A percentile compares a stretch with the other conserved stretches of the same genome.
Evolutionary conservation across 1,284 basidiomycete species (phyloP).

Genomic region (Leccinum pallidistipes): DNA sequence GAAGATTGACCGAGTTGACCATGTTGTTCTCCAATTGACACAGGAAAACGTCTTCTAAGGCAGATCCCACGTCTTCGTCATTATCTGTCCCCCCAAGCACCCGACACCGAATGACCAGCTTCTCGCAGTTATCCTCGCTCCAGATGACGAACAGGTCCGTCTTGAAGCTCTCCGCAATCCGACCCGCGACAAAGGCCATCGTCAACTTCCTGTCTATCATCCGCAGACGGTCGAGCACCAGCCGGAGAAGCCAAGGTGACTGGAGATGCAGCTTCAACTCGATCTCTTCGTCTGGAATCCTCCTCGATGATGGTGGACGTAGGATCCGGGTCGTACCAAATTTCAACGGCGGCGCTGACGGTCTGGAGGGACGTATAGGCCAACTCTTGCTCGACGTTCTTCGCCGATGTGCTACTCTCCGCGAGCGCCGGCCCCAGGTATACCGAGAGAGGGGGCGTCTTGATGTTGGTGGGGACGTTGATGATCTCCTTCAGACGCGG

Average conservation of each 20-base stretch:
- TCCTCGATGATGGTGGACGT: slow-evolving; percentile 94
- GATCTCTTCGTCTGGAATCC: slow-evolving; percentile 91
- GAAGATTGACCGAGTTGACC: slow-evolving; percentile 64
- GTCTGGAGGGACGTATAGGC: slow-evolving; percentile 93
- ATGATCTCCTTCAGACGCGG: slow-evolving; percentile 98
- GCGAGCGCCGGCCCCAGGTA: slow-evolving; percentile 81
- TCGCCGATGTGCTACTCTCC: slow-evolving; percentile 61
- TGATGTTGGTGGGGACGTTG: slow-evolving; percentile 98
- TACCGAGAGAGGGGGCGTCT: slow-evolving; percentile 93
- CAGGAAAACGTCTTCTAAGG: no score
- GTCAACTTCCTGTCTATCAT: slow-evolving; percentile 97
- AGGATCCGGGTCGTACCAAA: slow-evolving; percentile 97
- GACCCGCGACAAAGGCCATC: slow-evolving; percentile 94
- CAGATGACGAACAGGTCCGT: slow-evolving; percentile 98
- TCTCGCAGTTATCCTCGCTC: slow-evolving; percentile 98
- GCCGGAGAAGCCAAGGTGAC: slow-evolving; percentile 96
- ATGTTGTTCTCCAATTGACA: no score
- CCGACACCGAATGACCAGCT: slow-evolving; percentile 96
- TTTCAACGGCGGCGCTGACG: slow-evolving; percentile 94
- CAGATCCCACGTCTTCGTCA: no score
- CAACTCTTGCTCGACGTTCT: slow-evolving; percentile 42
- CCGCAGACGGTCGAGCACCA: slow-evolving; percentile 95
- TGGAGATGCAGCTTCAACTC: slow-evolving; percentile 89
- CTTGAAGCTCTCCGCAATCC: slow-evolving; percentile 94
- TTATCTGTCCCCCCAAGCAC: slow-evolving; percentile 62